Evolutionary conservation across 1,284 basidiomycete species (phyloP).

Genomic region (Ustilago nuda): DNA sequence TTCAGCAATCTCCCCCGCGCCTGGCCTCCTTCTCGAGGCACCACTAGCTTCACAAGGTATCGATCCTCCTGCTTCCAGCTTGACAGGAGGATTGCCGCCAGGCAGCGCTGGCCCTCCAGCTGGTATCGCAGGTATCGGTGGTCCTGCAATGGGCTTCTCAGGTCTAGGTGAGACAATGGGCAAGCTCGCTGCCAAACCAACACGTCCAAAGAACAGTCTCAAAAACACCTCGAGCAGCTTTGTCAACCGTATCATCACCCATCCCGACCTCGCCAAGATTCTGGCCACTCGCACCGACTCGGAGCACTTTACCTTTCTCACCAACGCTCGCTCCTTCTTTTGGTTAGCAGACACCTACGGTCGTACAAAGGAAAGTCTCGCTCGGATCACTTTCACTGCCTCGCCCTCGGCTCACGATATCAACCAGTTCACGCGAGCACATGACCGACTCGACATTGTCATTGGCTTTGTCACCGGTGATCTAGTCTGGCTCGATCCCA

Average conservation of each 20-base stretch:
- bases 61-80: conserved; percentile 48
- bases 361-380: conserved; percentile 74
- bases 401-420: conserved; percentile 85
- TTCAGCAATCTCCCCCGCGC: conserved; percentile 11
- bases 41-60: conserved; percentile 60
- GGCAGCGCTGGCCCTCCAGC: conserved; percentile 39
- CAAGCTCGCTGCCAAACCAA: conserved; percentile 41
- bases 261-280: conserved; percentile 80
- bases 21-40: conserved; percentile 41
- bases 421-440: conserved; percentile 80
- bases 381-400: conserved; percentile 81
- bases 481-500: conserved; percentile 81
- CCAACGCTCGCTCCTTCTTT: conserved; percentile 58
- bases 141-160: conserved; percentile 45
- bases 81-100: conserved; percentile 51
- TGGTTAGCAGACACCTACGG: conserved; percentile 55
- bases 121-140: conserved; percentile 49
- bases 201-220: conserved; percentile 86
- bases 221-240: conserved; percentile 88
- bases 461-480: conserved; percentile 94
- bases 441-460: conserved; percentile 85
- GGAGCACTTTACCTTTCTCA: conserved; percentile 55
- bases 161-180: conserved; percentile 51
- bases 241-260: conserved; percentile 82
- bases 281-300: conserved; percentile 78